Percentiles rank a stretch among this genome's conserved stretches.
phyloP scores from a whole-genome alignment of 495 filamentous ascomycete species.

The Neurospora sp. region DNA sequence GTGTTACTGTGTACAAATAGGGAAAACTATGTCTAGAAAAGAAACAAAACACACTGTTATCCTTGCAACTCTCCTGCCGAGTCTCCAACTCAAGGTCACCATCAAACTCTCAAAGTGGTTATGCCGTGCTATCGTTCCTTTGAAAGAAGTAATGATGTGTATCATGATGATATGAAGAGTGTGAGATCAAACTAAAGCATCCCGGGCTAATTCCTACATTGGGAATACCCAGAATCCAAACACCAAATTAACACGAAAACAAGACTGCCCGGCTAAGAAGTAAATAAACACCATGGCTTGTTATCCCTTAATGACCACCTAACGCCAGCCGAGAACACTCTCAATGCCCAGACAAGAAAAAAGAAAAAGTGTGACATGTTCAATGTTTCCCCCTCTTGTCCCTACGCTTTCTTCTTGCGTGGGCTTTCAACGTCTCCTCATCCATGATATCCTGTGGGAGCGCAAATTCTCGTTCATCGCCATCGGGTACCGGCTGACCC shows the following conservation, averaged over 20 bases:
- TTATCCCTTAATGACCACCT: not conserved
- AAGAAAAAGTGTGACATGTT: not conserved
- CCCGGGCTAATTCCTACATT: not conserved
- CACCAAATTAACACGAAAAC: not conserved
- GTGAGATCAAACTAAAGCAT: not conserved
- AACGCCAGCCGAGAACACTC: not conserved
- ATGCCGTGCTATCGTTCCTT: not conserved
- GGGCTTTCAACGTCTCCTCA: conserved; percentile 52
- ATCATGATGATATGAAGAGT: not conserved
- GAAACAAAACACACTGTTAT: not conserved
- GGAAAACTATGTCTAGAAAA: not conserved
- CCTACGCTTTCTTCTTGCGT: conserved; percentile 48
- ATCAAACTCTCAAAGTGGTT: not conserved
- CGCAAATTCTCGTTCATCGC: conserved; percentile 57
- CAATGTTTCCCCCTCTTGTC: conserved; percentile 20
- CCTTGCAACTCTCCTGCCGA: not conserved
- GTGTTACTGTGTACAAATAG: not conserved
- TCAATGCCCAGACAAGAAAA: not conserved
- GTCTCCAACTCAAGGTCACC: not conserved
- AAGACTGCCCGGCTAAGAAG: not conserved
- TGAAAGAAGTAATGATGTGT: not conserved
- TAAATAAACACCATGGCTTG: not conserved
- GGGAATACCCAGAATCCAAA: not conserved
- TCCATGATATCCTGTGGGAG: conserved; percentile 62
- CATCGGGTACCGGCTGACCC: conserved; percentile 70